Conservation (phyloP, 306 rosid species). For the Comarum palustre region DNA sequence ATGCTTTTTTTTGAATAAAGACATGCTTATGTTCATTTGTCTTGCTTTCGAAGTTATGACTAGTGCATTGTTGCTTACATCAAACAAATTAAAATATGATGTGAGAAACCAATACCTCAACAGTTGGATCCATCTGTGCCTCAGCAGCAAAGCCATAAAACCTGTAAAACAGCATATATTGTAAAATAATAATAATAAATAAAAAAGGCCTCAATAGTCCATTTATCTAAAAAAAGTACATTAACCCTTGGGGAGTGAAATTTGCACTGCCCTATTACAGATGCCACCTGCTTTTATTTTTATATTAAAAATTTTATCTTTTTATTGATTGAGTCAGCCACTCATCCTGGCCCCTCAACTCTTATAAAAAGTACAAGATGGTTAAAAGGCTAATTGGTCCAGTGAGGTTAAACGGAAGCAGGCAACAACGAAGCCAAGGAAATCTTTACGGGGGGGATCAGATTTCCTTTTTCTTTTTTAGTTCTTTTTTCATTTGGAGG, state of each 20-base stretch:
- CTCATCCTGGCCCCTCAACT: not conserved
- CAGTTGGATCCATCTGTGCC: slow-evolving; percentile 85
- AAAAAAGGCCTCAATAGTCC: slow-evolving; percentile 1
- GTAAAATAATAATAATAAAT: too few species aligned
- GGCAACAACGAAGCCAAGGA: not conserved
- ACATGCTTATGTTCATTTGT: not conserved
- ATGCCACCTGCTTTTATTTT: not conserved
- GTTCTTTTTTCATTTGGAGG: not conserved
- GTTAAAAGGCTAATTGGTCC: not conserved
- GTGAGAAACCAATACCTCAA: slow-evolving; percentile 57
- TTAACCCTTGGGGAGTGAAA: not conserved
- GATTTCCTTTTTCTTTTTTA: not conserved
- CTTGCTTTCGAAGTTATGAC: not conserved
- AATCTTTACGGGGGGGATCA: not conserved
- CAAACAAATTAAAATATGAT: not conserved
- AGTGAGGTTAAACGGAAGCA: not conserved
- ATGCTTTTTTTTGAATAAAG: too few species aligned
- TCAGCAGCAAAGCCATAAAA: slow-evolving; percentile 92
- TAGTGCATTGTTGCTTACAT: not conserved
- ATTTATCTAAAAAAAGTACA: not conserved
- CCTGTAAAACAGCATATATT: slow-evolving; percentile 42
- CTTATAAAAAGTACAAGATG: not conserved
- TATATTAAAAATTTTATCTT: not conserved
- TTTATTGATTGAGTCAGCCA: not conserved
- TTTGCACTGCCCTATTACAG: not conserved